Base-by-base conservation (phyloP, 2,329 filamentous ascomycete species). In the Cadophora malorum region DNA sequence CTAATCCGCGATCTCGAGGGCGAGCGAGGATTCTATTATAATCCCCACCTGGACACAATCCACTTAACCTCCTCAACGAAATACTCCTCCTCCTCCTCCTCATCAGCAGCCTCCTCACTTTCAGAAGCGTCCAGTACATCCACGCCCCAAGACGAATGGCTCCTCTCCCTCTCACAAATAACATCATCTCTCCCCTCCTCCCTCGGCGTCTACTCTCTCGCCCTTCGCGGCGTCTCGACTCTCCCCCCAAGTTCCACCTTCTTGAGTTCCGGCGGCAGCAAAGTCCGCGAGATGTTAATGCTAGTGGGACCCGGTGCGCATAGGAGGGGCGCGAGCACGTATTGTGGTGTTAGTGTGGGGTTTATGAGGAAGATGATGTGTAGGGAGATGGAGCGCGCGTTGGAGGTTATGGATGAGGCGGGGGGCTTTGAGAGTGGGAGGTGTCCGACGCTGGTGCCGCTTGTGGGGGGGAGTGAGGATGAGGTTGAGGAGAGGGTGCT, bases 281-380 rank as follows among this genome's bases (percentile, higher is more conserved):
- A 62, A 16, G 41, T 47, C 28, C 10, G 59, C 14, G 59, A 62
- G 59, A 62, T 62, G 45, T 33, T 62, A 9, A 50, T 62, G 59
- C 59, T 62, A 8, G 59, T 62, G 10, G 59, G 59, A 62, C 59
- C 59, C 6, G 59, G 59, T 19, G 59, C 59, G 38, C 59, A 62
- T 14, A 28, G 59, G 25, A 31, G 41, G 25, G 59, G 59, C 16
- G 59, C 59, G 25, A 62, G 59, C 19, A 12, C 59, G 59, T 62
- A 62, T 50, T 62, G 59, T 23, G 59, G 59, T 28, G 59, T 62
- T 6, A 23, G 25, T 31, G 59, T 62, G 25, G 59, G 59, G 2
- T 62, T 62, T 31, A 62, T 62, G 59, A 21, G 59, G 3, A 47
- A 50, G 59, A 47, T 62, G 59, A n/a, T 62, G 14, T 47, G 41